A percentile compares a stretch with the other conserved stretches of the same genome.
Evolutionary conservation across 805 yeast species (phyloP).

Genomic region (Monosporozyma aerobia): DNA sequence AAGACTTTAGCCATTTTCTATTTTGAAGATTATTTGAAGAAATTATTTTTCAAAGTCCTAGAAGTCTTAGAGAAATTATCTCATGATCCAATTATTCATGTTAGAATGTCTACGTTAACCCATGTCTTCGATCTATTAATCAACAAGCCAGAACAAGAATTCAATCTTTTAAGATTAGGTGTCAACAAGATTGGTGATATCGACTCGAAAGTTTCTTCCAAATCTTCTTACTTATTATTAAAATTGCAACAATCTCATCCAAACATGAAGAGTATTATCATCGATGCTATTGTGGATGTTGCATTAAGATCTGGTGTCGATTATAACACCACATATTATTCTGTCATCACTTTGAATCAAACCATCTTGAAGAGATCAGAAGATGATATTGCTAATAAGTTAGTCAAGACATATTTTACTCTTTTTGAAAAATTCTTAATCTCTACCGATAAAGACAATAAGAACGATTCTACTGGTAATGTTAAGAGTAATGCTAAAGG

Average conservation of each 20-base stretch:
- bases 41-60: slow-evolving; percentile 62
- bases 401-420: slow-evolving; percentile 77
- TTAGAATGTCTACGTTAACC: slow-evolving; percentile 64
- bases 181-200: slow-evolving; percentile 91
- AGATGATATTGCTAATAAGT: slow-evolving; percentile 67
- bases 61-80: slow-evolving; percentile 68
- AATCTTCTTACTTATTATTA: slow-evolving; percentile 71
- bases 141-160: slow-evolving; percentile 94
- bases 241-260: slow-evolving; percentile 87
- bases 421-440: slow-evolving; percentile 75
- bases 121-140: slow-evolving; percentile 74
- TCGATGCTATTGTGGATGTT: slow-evolving; percentile 72
- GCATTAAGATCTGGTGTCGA: slow-evolving; percentile 68
- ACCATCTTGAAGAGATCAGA: slow-evolving; percentile 78
- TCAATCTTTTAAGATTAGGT: slow-evolving; percentile 75
- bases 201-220: slow-evolving; percentile 83
- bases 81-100: slow-evolving; percentile 88
- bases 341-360: slow-evolving; percentile 83
- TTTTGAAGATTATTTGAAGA: slow-evolving; percentile 84
- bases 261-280: slow-evolving; percentile 79
- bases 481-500: slow-evolving; percentile 29
- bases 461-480: slow-evolving; percentile 29
- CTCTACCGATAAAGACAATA: slow-evolving; percentile 50
- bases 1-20: slow-evolving; percentile 63
- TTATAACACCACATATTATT: slow-evolving; percentile 81